Conservation (phyloP, 371 early-diverging fungal genomes). For the Mortierella sp. region DNA sequence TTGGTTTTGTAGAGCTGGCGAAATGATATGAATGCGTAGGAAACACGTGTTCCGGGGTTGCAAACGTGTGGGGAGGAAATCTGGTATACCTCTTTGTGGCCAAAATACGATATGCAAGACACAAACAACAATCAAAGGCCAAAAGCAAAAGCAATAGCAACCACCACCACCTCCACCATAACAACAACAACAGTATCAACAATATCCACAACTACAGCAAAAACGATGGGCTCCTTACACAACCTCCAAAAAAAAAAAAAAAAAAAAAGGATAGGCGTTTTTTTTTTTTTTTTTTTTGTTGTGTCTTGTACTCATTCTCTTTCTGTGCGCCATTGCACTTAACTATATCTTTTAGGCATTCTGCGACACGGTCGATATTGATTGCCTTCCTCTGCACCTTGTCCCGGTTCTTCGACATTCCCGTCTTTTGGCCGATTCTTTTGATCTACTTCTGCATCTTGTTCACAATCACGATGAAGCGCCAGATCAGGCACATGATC, state of each 20-base stretch:
- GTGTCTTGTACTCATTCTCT: not conserved
- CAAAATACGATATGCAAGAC: too few relatives aligned
- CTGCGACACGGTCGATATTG: constrained; percentile 81
- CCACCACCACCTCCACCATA: too few relatives aligned
- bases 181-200: not conserved
- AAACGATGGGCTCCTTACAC: constrained; percentile 4
- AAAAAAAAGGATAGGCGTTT: not conserved
- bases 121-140: too few relatives aligned
- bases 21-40: too few relatives aligned
- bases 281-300: not conserved
- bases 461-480: constrained; percentile 93
- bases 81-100: too few relatives aligned
- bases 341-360: constrained; percentile 73
- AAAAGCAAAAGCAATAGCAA: too few relatives aligned
- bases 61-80: too few relatives aligned
- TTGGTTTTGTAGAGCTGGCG: too few relatives aligned
- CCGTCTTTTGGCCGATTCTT: constrained; percentile 96
- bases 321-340: not conserved
- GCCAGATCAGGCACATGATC: constrained; percentile 98
- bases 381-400: constrained; percentile 88
- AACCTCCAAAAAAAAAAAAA: not conserved
- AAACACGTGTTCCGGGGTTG: too few relatives aligned
- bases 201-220: not conserved
- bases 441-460: constrained; percentile 96
- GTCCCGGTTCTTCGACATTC: constrained; percentile 93